Evolutionary conservation across 202 grass and related monocot genomes (phyloP).

Genomic region (Zoysia matrella): DNA sequence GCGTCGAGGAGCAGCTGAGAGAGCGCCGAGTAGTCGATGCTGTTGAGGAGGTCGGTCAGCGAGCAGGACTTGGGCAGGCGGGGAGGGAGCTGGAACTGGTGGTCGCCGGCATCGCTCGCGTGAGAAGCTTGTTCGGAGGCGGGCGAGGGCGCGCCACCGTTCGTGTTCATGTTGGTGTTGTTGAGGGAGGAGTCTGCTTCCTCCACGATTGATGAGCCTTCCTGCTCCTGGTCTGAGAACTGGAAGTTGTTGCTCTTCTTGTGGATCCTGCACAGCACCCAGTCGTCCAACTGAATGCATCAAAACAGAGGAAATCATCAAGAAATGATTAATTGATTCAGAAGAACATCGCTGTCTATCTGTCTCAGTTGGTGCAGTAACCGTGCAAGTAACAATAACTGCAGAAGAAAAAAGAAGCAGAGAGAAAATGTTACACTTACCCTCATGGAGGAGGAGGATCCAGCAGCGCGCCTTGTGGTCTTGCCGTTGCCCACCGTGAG

Average conservation of each 20-base stretch:
- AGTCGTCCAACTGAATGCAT: no score
- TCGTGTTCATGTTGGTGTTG: background rate
- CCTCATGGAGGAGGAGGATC: conserved; percentile 44
- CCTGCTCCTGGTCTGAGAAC: no score
- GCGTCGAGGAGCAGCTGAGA: conserved; percentile 48
- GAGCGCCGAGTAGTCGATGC: conserved; percentile 49
- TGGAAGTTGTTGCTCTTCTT: no score
- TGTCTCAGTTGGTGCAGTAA: background rate
- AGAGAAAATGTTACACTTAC: conserved; percentile 24
- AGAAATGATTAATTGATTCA: background rate
- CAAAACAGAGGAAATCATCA: no score
- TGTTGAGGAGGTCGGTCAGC: conserved; percentile 64
- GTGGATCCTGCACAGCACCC: no score
- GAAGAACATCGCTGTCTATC: background rate
- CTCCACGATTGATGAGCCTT: no score
- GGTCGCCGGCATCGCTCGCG: background rate
- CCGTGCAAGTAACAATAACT: background rate
- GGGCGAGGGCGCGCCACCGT: background rate
- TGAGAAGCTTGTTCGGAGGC: conserved; percentile 19
- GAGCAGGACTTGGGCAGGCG: conserved; percentile 53
- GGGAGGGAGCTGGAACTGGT: conserved; percentile 1
- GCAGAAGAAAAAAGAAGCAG: background rate
- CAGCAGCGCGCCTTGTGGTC: conserved; percentile 27
- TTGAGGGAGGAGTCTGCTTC: no score
- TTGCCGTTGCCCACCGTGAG: conserved; percentile 12